Percentiles rank a stretch among this genome's conserved stretches.
These are phyloP conservation scores for Barnettozyma populi DNA, from an alignment of 805 yeast genomes.

Conservation along the genomic window DNA sequence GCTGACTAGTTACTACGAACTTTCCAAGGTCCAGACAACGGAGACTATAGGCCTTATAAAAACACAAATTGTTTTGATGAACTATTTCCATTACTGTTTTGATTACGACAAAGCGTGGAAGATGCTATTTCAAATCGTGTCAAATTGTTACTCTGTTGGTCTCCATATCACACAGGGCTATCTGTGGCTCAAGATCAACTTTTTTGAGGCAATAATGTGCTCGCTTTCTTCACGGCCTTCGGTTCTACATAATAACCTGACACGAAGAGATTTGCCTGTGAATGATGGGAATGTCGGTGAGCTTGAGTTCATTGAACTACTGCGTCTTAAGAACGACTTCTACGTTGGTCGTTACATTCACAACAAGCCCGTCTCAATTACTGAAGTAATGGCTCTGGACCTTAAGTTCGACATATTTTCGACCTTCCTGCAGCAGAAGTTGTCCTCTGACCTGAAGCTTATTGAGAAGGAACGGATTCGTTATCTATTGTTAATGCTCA, in stretches of 20 bases:
- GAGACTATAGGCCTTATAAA: constrained; percentile 16
- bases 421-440: constrained; percentile 3
- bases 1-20: constrained; percentile 15
- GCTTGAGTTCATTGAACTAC: constrained; percentile 13
- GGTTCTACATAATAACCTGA: constrained; percentile 9
- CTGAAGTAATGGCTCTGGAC: constrained; percentile 12
- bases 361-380: constrained; percentile 2
- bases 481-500: constrained; percentile 7
- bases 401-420: constrained; percentile 12
- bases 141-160: constrained; percentile 19
- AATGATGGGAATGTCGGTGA: constrained; percentile 13
- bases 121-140: constrained; percentile 17
- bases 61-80: constrained; percentile 16
- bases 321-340: constrained; percentile 16
- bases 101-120: constrained; percentile 21
- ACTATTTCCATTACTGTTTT: constrained; percentile 16
- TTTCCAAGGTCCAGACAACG: constrained; percentile 14
- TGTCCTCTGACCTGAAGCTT: neutral
- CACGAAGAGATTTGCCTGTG: constrained; percentile 3
- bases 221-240: constrained; percentile 18
- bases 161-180: constrained; percentile 17
- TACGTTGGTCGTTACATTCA: constrained; percentile 12
- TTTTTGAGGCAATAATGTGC: constrained; percentile 18
- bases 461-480: constrained; percentile 1
- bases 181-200: constrained; percentile 19